Evolutionary conservation across 352 stramenopile genomes (phyloP), one percentile per base, ranked within the genome.

Genomic region (Globisporangium echinulatum): DNA sequence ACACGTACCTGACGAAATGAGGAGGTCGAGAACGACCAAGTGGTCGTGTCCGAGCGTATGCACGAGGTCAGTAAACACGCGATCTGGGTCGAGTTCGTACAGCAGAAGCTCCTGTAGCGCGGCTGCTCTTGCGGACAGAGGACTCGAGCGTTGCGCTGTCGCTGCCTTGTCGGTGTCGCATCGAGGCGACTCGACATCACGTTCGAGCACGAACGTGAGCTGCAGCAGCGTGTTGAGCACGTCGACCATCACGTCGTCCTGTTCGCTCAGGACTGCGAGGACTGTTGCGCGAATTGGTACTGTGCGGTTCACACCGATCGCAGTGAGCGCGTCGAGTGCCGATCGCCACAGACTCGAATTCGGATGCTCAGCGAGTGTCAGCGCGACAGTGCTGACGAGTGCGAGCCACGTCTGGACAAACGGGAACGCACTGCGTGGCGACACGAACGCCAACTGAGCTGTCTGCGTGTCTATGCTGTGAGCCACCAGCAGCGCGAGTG

Each of bases 241-340:
- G 52, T 87, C 74, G 25, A 91, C 61, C 68, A 91, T 72, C 19
- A 83, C 69, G 51, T 89, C 77, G 44, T 91, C 81, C 71, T 91
- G 79, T 53, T 91, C 81, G 25, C 70, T 73, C 10, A 91, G 60
- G 15, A 88, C 61, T 10, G 48, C 54, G n/a, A 89, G 68, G 17
- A 89, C 52, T n/a, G 68, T 63, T 36, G 52, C 19, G 11, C 79
- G 68, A 14, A 44, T 44, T 44, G 40, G 7, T 7, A 44, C 40
- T 33, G 25, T 33, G 25, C 25, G 25, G 2, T 33, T 33, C 25
- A 33, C 25, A 33, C 25, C 25, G 25, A 33, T 33, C 25, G 25
- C 36, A 25, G 39, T 14, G 37, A 19, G 9, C 9, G n/a, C 52
- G 5, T 2, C 15, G 6, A n/a, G 38, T 48, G 38, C 13, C 38